Base-by-base conservation (phyloP, 768 basidiomycete species). In the Daedaleopsis sinensis region DNA sequence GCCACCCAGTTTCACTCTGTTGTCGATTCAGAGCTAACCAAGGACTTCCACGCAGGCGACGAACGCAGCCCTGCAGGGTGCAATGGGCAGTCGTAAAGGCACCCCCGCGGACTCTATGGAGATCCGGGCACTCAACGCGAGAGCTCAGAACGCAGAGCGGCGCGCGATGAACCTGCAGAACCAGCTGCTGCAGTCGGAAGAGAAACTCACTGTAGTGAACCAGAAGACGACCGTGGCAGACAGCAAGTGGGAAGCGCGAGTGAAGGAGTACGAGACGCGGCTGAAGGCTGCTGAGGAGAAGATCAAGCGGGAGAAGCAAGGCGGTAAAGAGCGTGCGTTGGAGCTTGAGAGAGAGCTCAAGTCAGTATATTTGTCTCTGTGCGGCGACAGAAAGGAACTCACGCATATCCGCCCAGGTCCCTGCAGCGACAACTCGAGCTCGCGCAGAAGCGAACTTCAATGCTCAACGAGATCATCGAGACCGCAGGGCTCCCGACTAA, bases 221-320 rank as follows among this genome's bases (percentile, higher is more conserved):
- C 80, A 87, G 76, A 90, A 88, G 79, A 90, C 82, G 39, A 78
- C 80, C 0, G 79, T 78, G 0, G 90, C 91, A 0, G 95, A 97
- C 66, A 78, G 77, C 55, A 96, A 96, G 74, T 98, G 96, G 94
- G 95, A 96, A 69, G 93, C 90, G 0, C 81, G 96, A n/a, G 92
- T 98, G 48, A 90, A 88, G 73, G 96, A 98, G 74, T 95, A 96
- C 68, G 94, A 97, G 76, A 72, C 84, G 15, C 77, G 91, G 18
- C 70, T 95, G 63, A 88, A 87, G 72, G 86, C 87, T 0, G 93
- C 93, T 0, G 93, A 94, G 69, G 96, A 98, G 79, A 88, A 87
- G 71, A 87, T 94, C 65, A 98, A 98, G 81, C 82, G 93, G 57
- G 95, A 96, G 78, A 80, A 92, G 61, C 96, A 98, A 69, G 97